These are phyloP conservation scores for Hypseocharis bilobata DNA, from an alignment of 441 rosid genomes.

Conservation along the genomic window DNA sequence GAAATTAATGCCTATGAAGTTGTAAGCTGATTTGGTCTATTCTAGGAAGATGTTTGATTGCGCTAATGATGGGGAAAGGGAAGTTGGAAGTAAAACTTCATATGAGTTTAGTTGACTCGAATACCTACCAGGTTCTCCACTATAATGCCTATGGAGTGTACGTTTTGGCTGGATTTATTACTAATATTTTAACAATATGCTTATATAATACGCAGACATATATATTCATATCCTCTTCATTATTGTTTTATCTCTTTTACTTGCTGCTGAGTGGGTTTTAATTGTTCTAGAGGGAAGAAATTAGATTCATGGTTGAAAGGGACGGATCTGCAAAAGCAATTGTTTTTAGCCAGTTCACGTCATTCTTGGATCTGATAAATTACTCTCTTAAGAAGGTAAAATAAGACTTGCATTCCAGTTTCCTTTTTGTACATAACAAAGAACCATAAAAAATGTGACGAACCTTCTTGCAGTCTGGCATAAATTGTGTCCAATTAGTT, in stretches of 20 bases:
- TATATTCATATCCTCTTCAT: not conserved
- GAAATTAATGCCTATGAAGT: no score
- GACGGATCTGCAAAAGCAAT: slow-evolving; percentile 96
- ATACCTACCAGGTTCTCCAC: not conserved
- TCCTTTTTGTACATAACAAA: not conserved
- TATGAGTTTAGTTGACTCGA: not conserved
- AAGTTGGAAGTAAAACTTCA: no score
- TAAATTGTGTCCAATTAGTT: slow-evolving; percentile 72
- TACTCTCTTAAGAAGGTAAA: slow-evolving; percentile 71
- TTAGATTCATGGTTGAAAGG: slow-evolving; percentile 82
- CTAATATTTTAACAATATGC: no score
- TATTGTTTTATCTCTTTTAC: slow-evolving; percentile 1
- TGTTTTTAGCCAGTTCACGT: slow-evolving; percentile 95
- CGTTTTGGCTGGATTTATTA: no score
- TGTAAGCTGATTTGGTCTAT: no score
- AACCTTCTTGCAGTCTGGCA: slow-evolving; percentile 50
- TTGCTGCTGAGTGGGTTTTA: slow-evolving; percentile 7
- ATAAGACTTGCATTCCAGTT: not conserved
- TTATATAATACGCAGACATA: no score
- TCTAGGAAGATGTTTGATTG: no score
- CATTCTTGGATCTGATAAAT: slow-evolving; percentile 83
- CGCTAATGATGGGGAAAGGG: no score
- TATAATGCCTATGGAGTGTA: no score
- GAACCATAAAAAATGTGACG: slow-evolving; percentile 1
- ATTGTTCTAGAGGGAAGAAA: slow-evolving; percentile 79